phyloP scores from a whole-genome alignment of 805 yeast genomes.

The Sungouiella blattae region DNA sequence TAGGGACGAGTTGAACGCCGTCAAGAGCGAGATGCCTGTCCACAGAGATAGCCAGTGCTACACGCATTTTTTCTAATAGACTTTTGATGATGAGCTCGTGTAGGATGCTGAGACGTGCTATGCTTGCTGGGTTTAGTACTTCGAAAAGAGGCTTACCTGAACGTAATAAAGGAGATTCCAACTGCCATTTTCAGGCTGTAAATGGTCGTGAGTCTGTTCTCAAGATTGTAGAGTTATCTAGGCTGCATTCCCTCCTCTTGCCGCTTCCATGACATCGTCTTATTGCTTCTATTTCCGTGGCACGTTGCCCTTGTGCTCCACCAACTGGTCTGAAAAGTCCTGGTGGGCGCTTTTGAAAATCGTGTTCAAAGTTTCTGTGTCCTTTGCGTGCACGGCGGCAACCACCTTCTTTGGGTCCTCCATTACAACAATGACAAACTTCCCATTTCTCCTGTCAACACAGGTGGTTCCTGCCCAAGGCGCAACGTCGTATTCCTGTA shows the following conservation, averaged over 20 bases:
- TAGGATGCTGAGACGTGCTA: too few relatives aligned
- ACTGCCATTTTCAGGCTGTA: too few relatives aligned
- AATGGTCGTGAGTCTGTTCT: too few relatives aligned
- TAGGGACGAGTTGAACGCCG: slow-evolving; percentile 75
- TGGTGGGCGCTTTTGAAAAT: slow-evolving; percentile 47
- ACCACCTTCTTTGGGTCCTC: slow-evolving; percentile 41
- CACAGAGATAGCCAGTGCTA: slow-evolving; percentile 75
- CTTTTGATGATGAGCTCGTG: too few relatives aligned
- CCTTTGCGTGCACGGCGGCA: slow-evolving; percentile 38
- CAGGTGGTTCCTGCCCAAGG: slow-evolving; percentile 51
- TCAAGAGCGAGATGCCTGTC: slow-evolving; percentile 78
- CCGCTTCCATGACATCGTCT: too few relatives aligned
- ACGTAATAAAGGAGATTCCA: too few relatives aligned
- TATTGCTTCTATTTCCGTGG: slow-evolving; percentile 12
- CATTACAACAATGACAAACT: slow-evolving; percentile 45
- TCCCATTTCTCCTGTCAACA: slow-evolving; percentile 35
- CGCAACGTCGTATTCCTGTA: slow-evolving; percentile 48
- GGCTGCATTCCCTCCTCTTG: too few relatives aligned
- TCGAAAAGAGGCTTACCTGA: too few relatives aligned
- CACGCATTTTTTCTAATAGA: slow-evolving; percentile 84
- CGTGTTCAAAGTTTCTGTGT: slow-evolving; percentile 35
- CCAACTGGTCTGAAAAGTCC: slow-evolving; percentile 17
- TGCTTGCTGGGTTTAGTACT: too few relatives aligned
- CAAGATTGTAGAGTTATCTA: too few relatives aligned
- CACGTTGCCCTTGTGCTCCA: slow-evolving; percentile 12